These are phyloP conservation scores for Diaporthe humulicola DNA, from an alignment of 2,329 filamentous ascomycete species.

Conservation along the genomic window DNA sequence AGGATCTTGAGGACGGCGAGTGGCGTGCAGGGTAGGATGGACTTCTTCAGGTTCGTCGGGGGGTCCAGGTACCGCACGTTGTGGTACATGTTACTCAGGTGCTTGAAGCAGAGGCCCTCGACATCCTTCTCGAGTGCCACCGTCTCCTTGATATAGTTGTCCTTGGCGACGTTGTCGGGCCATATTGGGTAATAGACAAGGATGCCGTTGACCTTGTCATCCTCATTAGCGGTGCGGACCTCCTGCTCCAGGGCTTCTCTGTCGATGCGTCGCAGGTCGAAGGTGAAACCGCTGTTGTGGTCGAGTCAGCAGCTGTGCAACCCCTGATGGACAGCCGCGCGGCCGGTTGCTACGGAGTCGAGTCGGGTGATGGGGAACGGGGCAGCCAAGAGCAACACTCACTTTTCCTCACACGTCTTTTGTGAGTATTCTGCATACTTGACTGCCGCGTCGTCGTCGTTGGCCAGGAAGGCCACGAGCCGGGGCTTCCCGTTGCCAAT, in stretches of 20 bases:
- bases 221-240: constrained; percentile 86
- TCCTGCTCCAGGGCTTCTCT: constrained; percentile 93
- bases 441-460: constrained; percentile 88
- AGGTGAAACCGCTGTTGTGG: constrained; percentile 82
- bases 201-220: constrained; percentile 84
- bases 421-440: constrained; percentile 98
- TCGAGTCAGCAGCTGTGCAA: constrained; percentile 33
- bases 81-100: constrained; percentile 99
- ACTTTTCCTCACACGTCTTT: constrained; percentile 97
- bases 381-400: constrained; percentile 58
- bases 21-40: constrained; percentile 94
- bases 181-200: constrained; percentile 99
- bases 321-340: constrained; percentile 7
- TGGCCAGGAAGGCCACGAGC: constrained; percentile 92
- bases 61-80: constrained; percentile 95
- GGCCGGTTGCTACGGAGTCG: constrained; percentile 3
- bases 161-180: constrained; percentile 81
- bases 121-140: constrained; percentile 93
- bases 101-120: constrained; percentile 91
- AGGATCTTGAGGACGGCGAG: constrained; percentile 97
- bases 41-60: constrained; percentile 83
- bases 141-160: constrained; percentile 96
- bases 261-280: constrained; percentile 85
- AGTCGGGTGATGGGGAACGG: not conserved
- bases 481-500: constrained; percentile 65